phyloP scores from a whole-genome alignment of 2,329 filamentous ascomycete species.

The Knufia fluminis region DNA sequence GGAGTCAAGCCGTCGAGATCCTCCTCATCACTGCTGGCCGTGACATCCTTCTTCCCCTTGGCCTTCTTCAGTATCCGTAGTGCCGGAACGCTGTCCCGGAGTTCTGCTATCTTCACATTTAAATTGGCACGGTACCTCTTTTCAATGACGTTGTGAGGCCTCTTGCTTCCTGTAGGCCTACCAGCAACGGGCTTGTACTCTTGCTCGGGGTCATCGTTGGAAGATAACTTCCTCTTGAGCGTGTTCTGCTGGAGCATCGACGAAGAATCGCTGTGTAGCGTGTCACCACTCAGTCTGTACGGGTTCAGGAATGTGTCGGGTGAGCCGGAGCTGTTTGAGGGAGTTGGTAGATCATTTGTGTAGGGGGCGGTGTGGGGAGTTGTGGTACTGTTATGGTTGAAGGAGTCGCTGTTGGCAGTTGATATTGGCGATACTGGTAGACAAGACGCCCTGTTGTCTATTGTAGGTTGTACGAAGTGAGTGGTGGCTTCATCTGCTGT shows the following conservation, averaged over 20 bases:
- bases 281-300: constrained; percentile 23
- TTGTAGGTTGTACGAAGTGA: constrained; percentile 7
- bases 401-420: constrained; percentile 19
- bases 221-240: constrained; percentile 63
- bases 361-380: constrained; percentile 20
- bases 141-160: constrained; percentile 96
- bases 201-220: constrained; percentile 35
- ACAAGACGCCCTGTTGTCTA: not conserved
- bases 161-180: constrained; percentile 63
- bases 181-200: constrained; percentile 55
- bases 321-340: constrained; percentile 22
- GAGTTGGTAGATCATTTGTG: constrained; percentile 20
- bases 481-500: constrained; percentile 10
- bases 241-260: constrained; percentile 17
- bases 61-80: constrained; percentile 69
- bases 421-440: constrained; percentile 22
- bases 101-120: constrained; percentile 90
- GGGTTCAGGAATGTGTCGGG: constrained; percentile 19
- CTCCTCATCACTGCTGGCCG: constrained; percentile 67
- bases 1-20: constrained; percentile 74
- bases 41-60: constrained; percentile 43
- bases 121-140: constrained; percentile 93
- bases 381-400: constrained; percentile 11
- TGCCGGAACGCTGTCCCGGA: constrained; percentile 86
- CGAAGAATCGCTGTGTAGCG: constrained; percentile 14